Evolutionary conservation across 768 basidiomycete genomes (phyloP).

Genomic region (Naganishia vishniacii): DNA sequence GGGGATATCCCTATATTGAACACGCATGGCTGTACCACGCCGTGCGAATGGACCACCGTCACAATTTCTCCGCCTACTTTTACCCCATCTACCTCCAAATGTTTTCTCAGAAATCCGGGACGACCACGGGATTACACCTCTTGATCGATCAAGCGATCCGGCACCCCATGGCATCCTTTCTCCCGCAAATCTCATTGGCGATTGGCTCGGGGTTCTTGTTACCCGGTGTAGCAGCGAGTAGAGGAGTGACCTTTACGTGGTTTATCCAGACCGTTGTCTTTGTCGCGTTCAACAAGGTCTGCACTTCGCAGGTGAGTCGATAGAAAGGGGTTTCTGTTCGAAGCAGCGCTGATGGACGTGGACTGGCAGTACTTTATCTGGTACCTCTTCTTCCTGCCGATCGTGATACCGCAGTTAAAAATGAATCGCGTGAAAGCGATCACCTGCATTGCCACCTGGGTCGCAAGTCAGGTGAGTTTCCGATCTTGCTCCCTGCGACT

Average conservation of each 20-base stretch:
- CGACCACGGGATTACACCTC: background rate
- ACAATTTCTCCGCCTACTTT: constrained; percentile 98
- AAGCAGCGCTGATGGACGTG: background rate
- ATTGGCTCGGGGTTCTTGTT: constrained; percentile 69
- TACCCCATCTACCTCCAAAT: constrained; percentile 88
- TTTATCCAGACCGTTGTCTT: constrained; percentile 85
- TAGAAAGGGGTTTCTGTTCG: background rate
- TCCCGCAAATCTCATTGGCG: constrained; percentile 72
- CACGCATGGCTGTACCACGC: constrained; percentile 92
- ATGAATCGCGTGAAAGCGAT: constrained; percentile 54
- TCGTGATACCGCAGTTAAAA: constrained; percentile 64
- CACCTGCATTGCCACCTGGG: constrained; percentile 60
- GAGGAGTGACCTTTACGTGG: constrained; percentile 84
- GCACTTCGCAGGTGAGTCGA: constrained; percentile 78
- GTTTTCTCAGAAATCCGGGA: constrained; percentile 48
- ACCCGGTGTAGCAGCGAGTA: constrained; percentile 52
- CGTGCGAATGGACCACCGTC: constrained; percentile 85
- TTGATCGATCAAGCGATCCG: constrained; percentile 31
- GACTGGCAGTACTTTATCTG: constrained; percentile 81
- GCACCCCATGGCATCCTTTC: constrained; percentile 71
- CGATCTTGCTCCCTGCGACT: background rate
- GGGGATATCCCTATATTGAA: constrained; percentile 86
- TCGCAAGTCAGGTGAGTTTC: constrained; percentile 55
- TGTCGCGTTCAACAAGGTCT: constrained; percentile 97
- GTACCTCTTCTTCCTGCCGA: constrained; percentile 84